phyloP scores from a whole-genome alignment of 331 rosid genomes.

The Cydonia oblonga region DNA sequence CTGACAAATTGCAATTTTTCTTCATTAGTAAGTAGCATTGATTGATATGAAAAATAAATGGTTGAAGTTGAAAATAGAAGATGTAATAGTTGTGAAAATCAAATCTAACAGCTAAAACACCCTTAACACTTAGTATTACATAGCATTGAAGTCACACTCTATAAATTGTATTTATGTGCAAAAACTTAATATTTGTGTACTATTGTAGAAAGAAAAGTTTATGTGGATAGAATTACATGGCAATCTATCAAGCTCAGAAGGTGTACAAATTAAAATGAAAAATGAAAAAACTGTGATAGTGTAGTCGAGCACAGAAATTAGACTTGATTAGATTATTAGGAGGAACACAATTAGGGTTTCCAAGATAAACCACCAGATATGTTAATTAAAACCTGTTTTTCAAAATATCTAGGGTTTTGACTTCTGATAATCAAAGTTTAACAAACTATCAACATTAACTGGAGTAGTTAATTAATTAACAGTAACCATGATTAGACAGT shows the following conservation, averaged over 20 bases:
- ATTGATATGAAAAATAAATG: neutral
- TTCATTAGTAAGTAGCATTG: neutral
- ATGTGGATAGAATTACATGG: neutral
- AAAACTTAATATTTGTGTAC: neutral
- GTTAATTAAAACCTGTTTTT: neutral
- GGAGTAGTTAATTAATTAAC: neutral
- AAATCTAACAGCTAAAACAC: too few species aligned
- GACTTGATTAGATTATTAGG: neutral
- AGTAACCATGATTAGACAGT: neutral
- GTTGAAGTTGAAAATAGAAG: neutral
- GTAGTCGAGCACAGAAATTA: neutral
- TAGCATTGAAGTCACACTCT: neutral
- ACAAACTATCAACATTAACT: neutral
- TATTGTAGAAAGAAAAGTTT: neutral
- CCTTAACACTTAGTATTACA: too few species aligned
- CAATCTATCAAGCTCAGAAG: neutral
- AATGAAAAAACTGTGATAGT: neutral
- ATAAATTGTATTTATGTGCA: too few species aligned
- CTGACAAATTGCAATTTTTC: neutral
- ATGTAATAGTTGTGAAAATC: too few species aligned
- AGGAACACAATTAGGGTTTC: neutral
- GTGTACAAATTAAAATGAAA: neutral
- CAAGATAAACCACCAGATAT: neutral
- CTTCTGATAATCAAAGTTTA: neutral
- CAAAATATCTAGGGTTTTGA: neutral